Conservation (phyloP, 2,329 filamentous ascomycete species). For the Ophiostoma populinum region DNA sequence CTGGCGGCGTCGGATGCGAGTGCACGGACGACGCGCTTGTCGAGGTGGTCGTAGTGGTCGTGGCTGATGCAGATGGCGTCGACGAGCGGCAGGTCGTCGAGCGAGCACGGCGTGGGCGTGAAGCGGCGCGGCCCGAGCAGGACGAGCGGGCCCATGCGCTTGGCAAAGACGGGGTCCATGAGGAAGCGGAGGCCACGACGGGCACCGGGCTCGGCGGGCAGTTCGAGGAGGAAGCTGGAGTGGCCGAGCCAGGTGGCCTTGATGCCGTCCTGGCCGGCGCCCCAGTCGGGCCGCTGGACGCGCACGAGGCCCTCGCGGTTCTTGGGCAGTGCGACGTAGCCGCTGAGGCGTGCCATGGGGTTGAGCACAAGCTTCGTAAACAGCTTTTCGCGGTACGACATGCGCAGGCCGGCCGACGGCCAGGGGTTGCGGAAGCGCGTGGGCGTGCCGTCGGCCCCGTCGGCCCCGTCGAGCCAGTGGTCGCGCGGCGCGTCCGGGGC, state of each 20-base stretch:
- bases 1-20: too few relatives aligned
- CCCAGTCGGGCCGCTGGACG: conserved; percentile 6
- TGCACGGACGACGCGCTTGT: conserved; percentile 26
- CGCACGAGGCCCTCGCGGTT: conserved; percentile 2
- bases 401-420: conserved; percentile 7
- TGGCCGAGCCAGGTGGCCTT: conserved; percentile 81
- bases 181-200: conserved; percentile 16
- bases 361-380: too few relatives aligned
- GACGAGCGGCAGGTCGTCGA: conserved; percentile 31
- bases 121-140: conserved; percentile 30
- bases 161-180: conserved; percentile 35
- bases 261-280: neutral
- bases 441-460: conserved; percentile 5
- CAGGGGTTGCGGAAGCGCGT: conserved; percentile 7
- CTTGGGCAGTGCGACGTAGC: too few relatives aligned
- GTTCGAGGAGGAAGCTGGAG: conserved; percentile 84
- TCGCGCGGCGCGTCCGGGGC: conserved; percentile 1
- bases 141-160: conserved; percentile 25
- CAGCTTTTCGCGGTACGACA: too few relatives aligned
- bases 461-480: conserved; percentile 8
- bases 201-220: too few relatives aligned
- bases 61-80: conserved; percentile 34
- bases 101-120: conserved; percentile 29
- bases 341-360: too few relatives aligned
- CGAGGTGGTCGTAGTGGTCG: conserved; percentile 39